A percentile compares a stretch with the other conserved stretches of the same genome.
These are phyloP conservation scores for Ogataea angusta DNA, from an alignment of 805 yeast genomes.

Conservation along the genomic window DNA sequence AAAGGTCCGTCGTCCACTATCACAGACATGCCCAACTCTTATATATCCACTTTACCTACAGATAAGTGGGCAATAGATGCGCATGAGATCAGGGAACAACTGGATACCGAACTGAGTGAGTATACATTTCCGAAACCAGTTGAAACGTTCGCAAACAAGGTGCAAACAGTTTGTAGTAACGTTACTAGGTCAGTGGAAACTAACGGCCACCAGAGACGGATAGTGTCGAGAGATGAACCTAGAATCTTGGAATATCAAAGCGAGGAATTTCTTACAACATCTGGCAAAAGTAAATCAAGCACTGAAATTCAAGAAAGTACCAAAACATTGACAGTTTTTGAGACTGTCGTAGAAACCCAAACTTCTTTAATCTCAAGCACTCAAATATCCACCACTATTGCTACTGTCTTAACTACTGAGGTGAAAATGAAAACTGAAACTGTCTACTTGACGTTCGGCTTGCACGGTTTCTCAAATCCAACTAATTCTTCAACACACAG, in stretches of 20 bases:
- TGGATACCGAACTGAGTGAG: neutral
- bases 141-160: neutral
- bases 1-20: slow-evolving; percentile 21
- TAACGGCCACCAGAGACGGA: neutral
- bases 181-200: neutral
- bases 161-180: too few species aligned
- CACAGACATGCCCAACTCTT: slow-evolving; percentile 15
- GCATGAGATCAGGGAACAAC: too few species aligned
- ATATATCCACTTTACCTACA: too few species aligned
- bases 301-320: neutral
- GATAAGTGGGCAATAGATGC: neutral
- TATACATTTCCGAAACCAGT: neutral
- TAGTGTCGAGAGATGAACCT: too few species aligned
- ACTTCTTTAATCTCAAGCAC: slow-evolving; percentile 7
- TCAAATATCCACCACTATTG: slow-evolving; percentile 8
- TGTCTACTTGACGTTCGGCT: neutral
- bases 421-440: neutral
- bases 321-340: slow-evolving; percentile 4
- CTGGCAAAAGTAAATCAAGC: neutral
- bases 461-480: too few species aligned
- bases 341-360: slow-evolving; percentile 10
- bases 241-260: too few species aligned
- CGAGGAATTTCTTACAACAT: too few species aligned
- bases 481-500: too few species aligned
- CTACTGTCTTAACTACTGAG: slow-evolving; percentile 1